Evolutionary conservation across 1,139 yeast genomes (phyloP).

Genomic region (Yamadazyma taylorii): DNA sequence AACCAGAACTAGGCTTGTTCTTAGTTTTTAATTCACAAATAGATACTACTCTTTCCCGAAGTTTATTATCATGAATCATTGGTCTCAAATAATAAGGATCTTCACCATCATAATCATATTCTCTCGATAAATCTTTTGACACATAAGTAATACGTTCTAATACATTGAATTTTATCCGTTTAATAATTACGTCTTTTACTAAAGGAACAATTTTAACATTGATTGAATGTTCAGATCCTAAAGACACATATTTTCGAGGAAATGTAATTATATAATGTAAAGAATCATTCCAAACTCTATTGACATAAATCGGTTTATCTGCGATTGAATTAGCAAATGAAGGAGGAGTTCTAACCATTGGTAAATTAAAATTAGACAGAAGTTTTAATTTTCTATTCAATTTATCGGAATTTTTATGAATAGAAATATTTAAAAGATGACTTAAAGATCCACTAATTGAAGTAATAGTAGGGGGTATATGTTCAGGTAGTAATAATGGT

Average conservation of each 20-base stretch:
- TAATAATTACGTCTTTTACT: conserved; percentile 64
- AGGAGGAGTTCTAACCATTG: conserved; percentile 78
- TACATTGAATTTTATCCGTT: conserved; percentile 70
- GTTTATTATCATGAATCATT: conserved; percentile 22
- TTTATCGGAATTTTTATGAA: conserved; percentile 37
- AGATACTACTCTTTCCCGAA: conserved; percentile 55
- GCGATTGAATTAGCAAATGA: conserved; percentile 69
- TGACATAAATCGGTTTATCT: conserved; percentile 80
- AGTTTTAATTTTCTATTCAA: conserved; percentile 34
- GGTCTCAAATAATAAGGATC: conserved; percentile 37
- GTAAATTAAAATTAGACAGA: conserved; percentile 37
- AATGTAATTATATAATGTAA: conserved; percentile 76
- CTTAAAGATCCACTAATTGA: conserved; percentile 53
- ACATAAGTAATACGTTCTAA: conserved; percentile 71
- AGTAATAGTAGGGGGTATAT: conserved; percentile 67
- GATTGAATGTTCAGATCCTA: conserved; percentile 62
- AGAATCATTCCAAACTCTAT: conserved; percentile 79
- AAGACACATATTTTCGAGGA: conserved; percentile 71
- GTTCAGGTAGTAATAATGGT: conserved; percentile 68
- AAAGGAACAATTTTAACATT: conserved; percentile 74
- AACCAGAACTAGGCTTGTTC: conserved; percentile 34
- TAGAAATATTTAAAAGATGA: conserved; percentile 35
- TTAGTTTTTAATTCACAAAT: conserved; percentile 64
- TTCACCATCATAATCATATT: conserved; percentile 56
- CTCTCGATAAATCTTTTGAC: conserved; percentile 53